Evolutionary conservation across 495 filamentous ascomycete genomes (phyloP).

Genomic region (Penicillium angulare): DNA sequence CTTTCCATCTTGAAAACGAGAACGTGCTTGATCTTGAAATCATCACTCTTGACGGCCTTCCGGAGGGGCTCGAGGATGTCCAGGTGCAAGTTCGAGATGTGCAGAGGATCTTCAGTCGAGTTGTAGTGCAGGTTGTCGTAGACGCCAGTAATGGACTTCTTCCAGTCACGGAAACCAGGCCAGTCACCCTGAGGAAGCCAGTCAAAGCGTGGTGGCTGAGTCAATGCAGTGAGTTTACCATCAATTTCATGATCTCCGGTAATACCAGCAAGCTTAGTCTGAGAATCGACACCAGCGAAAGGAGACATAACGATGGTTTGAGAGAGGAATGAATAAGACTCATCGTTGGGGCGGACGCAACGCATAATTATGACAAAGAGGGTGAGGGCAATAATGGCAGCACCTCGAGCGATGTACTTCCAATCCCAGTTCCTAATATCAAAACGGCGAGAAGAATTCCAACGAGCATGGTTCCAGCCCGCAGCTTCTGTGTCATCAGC

Average conservation of each 20-base stretch:
- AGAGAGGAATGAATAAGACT: constrained; percentile 24
- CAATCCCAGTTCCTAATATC: too few species aligned
- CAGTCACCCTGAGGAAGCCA: constrained; percentile 24
- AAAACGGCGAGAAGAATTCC: too few species aligned
- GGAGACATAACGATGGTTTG: constrained; percentile 21
- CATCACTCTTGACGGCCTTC: constrained; percentile 18
- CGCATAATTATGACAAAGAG: too few species aligned
- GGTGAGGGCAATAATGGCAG: constrained; percentile 12
- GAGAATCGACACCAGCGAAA: constrained; percentile 19
- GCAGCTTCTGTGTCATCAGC: too few species aligned
- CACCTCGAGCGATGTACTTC: too few species aligned
- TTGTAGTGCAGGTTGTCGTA: constrained; percentile 29
- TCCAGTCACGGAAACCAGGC: constrained; percentile 30
- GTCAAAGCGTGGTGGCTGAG: constrained; percentile 14
- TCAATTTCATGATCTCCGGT: constrained; percentile 11
- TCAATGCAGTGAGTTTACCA: constrained; percentile 19
- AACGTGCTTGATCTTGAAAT: constrained; percentile 42
- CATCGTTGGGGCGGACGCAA: constrained; percentile 15
- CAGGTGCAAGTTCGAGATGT: constrained; percentile 37
- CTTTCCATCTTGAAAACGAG: constrained; percentile 42
- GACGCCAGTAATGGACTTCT: not conserved
- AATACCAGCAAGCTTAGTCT: constrained; percentile 20
- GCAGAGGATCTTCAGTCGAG: constrained; percentile 36
- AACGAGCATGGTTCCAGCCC: not conserved
- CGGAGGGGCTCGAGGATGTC: constrained; percentile 28